Evolutionary conservation across 192 early-diverging fungal genomes (phyloP).

Genomic region (Phlyctochytrium arcticum): DNA sequence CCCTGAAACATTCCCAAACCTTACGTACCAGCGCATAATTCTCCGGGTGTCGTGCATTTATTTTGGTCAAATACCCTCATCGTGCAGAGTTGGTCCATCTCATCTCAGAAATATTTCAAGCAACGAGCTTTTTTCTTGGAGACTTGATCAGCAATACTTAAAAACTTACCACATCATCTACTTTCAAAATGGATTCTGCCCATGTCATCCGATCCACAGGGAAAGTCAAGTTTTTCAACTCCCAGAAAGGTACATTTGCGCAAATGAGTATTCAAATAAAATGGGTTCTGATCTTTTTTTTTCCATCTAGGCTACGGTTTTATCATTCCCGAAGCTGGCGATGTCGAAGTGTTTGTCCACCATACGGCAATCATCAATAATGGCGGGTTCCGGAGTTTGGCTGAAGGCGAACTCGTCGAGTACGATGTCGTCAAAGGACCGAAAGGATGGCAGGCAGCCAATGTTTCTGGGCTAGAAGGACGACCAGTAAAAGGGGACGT

Average conservation of each 20-base stretch:
- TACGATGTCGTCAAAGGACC: slow-evolving; percentile 52
- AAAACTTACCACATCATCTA: no score
- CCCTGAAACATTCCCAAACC: no score
- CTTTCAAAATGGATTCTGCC: slow-evolving; percentile 1
- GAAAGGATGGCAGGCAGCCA: slow-evolving; percentile 79
- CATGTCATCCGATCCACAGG: slow-evolving; percentile 21
- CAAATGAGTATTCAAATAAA: not conserved
- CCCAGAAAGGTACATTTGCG: slow-evolving; percentile 56
- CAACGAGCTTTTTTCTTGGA: no score
- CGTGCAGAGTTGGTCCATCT: no score
- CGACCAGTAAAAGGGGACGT: slow-evolving; percentile 74
- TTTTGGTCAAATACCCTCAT: no score
- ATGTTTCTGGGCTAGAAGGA: slow-evolving; percentile 74
- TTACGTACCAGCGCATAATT: no score
- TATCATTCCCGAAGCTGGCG: slow-evolving; percentile 69
- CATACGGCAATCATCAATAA: slow-evolving; percentile 36
- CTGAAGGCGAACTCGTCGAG: slow-evolving; percentile 36
- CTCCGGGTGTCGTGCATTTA: no score
- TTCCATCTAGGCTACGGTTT: slow-evolving; percentile 68
- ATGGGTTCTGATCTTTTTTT: not conserved
- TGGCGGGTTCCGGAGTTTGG: slow-evolving; percentile 35
- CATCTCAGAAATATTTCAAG: no score
- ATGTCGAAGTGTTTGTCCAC: slow-evolving; percentile 60
- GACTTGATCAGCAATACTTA: no score
- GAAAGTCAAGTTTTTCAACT: slow-evolving; percentile 83